Evolutionary conservation across 2,329 filamentous ascomycete genomes (phyloP).

Genomic region (Fusarium foetens): DNA sequence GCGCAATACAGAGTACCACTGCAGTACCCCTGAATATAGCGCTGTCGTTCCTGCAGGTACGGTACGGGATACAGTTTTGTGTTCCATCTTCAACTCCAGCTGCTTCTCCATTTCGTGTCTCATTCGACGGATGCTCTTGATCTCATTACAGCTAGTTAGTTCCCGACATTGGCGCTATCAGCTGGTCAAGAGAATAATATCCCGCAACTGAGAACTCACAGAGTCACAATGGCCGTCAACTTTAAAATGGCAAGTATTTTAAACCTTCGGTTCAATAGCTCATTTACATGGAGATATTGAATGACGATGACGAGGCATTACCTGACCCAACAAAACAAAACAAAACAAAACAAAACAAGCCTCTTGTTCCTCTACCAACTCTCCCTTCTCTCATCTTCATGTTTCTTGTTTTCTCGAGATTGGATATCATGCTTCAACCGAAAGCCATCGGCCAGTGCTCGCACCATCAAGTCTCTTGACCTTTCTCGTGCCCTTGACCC

Average conservation of each 20-base stretch:
- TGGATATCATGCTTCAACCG: constrained; percentile 33
- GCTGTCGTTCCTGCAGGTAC: constrained; percentile 49
- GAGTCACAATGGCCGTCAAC: neutral
- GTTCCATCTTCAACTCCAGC: neutral
- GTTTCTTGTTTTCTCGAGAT: constrained; percentile 26
- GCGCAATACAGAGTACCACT: constrained; percentile 13
- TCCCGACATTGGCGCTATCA: neutral
- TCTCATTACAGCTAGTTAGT: constrained; percentile 4
- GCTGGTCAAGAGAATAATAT: constrained; percentile 12
- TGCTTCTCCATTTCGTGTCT: neutral
- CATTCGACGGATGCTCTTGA: neutral
- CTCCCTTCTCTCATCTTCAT: neutral
- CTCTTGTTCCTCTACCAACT: constrained; percentile 2
- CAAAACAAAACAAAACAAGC: constrained; percentile 5
- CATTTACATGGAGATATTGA: constrained; percentile 3
- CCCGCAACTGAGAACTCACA: constrained; percentile 7
- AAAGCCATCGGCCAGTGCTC: constrained; percentile 30
- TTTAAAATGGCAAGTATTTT: neutral
- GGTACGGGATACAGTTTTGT: constrained; percentile 12
- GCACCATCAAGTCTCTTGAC: constrained; percentile 21
- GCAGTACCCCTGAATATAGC: constrained; percentile 40
- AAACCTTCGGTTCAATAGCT: neutral
- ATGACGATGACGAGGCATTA: constrained; percentile 10
- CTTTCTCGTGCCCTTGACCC: constrained; percentile 10
- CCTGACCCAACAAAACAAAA: neutral